Evolutionary conservation across 169 alveolate species (phyloP).

Genomic region (Amoebophrya sp.): DNA sequence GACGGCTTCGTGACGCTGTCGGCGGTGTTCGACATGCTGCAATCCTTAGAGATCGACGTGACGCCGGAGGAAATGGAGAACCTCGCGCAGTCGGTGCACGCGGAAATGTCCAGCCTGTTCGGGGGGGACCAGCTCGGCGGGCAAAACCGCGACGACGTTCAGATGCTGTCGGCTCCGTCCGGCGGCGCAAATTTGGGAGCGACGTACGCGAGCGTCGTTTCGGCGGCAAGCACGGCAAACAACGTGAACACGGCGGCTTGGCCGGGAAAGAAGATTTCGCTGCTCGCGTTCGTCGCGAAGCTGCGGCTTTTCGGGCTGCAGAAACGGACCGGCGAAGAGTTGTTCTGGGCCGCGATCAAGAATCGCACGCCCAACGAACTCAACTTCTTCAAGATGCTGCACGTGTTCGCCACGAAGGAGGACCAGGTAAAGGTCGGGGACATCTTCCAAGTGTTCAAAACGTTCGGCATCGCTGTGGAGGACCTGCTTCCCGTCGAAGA

Average conservation of each 20-base stretch:
- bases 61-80: neutral
- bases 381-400: neutral
- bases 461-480: neutral
- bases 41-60: neutral
- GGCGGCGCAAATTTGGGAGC: no score
- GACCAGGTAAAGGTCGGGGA: neutral
- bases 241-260: no score
- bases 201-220: no score
- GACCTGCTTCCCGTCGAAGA: neutral
- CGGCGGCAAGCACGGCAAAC: no score
- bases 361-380: neutral
- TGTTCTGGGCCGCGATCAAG: neutral
- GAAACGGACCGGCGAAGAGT: neutral
- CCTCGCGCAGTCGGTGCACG: no score
- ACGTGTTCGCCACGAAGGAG: neutral
- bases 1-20: neutral
- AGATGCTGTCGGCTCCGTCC: no score
- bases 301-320: neutral
- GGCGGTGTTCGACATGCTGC: neutral
- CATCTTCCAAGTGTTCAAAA: slow-evolving; percentile 5
- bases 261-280: neutral
- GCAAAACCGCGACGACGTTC: no score
- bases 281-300: neutral
- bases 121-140: no score
- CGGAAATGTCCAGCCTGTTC: no score